phyloP scores from a whole-genome alignment of 2,329 filamentous ascomycete species.

The Penicillium sp. region DNA sequence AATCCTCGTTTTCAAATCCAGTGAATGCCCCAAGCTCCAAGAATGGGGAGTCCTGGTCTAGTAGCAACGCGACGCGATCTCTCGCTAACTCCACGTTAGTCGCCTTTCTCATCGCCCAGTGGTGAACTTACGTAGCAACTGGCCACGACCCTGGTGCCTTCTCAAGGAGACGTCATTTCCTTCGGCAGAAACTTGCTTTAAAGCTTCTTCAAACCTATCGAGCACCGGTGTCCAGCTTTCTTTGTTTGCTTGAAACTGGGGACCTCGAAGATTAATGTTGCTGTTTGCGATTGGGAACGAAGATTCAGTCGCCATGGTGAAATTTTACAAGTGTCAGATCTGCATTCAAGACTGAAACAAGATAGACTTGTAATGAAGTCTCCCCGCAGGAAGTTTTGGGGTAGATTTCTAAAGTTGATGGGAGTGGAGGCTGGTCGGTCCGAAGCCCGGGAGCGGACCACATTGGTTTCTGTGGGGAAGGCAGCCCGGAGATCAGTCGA shows the following conservation, averaged over 20 bases:
- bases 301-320: slow-evolving; percentile 17
- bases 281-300: slow-evolving; percentile 16
- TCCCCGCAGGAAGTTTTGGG: neutral
- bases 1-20: slow-evolving; percentile 37
- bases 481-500: neutral
- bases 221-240: slow-evolving; percentile 36
- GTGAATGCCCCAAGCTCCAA: slow-evolving; percentile 43
- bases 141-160: slow-evolving; percentile 32
- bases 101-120: neutral
- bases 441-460: slow-evolving; percentile 10
- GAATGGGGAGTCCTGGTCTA: slow-evolving; percentile 45
- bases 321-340: neutral
- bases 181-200: slow-evolving; percentile 32
- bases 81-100: slow-evolving; percentile 29
- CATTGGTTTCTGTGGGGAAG: neutral
- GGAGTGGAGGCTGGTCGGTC: slow-evolving; percentile 9
- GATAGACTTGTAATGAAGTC: neutral
- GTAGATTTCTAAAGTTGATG: neutral
- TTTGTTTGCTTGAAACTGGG: slow-evolving; percentile 21
- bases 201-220: slow-evolving; percentile 28
- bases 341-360: neutral
- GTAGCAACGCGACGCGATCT: slow-evolving; percentile 40
- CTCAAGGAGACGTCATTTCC: slow-evolving; percentile 31
- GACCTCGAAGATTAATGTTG: slow-evolving; percentile 22
- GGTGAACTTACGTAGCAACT: slow-evolving; percentile 29